Evolutionary conservation across 257 asterid species (phyloP).

Genomic region (Parsonsia alboflavescens): DNA sequence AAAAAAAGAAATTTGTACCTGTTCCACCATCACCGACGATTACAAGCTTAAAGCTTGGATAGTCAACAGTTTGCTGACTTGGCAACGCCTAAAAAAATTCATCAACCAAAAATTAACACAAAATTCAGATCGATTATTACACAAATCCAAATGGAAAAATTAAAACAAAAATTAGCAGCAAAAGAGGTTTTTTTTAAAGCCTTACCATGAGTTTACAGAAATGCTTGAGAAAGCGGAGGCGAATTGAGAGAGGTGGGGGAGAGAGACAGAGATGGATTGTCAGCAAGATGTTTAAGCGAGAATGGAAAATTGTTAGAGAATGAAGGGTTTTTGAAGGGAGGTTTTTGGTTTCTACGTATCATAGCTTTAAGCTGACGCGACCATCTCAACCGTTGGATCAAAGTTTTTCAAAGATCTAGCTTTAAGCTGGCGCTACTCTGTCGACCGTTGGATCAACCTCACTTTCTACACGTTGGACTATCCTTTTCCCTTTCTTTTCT

Average conservation of each 20-base stretch:
- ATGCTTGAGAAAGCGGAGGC: background rate
- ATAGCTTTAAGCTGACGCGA: conserved; percentile 8
- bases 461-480: background rate
- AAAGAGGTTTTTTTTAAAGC: too few species aligned
- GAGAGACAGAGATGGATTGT: background rate
- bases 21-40: conserved; percentile 92
- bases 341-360: background rate
- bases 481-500: background rate
- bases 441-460: conserved; percentile 4
- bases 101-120: background rate
- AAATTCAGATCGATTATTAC: background rate
- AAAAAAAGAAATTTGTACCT: conserved; percentile 27
- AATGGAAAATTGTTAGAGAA: background rate
- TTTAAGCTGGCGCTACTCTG: background rate
- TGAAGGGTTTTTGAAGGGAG: conserved; percentile 13
- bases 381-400: conserved; percentile 1
- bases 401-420: background rate
- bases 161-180: background rate
- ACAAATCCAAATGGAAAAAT: background rate
- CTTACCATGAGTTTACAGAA: background rate
- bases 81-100: conserved; percentile 53
- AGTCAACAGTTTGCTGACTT: conserved; percentile 69
- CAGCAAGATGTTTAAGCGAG: too few species aligned
- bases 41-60: conserved; percentile 86
- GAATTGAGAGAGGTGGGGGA: background rate